phyloP scores from a whole-genome alignment of 2,329 filamentous ascomycete genomes.

The Cryphonectria naterciae region DNA sequence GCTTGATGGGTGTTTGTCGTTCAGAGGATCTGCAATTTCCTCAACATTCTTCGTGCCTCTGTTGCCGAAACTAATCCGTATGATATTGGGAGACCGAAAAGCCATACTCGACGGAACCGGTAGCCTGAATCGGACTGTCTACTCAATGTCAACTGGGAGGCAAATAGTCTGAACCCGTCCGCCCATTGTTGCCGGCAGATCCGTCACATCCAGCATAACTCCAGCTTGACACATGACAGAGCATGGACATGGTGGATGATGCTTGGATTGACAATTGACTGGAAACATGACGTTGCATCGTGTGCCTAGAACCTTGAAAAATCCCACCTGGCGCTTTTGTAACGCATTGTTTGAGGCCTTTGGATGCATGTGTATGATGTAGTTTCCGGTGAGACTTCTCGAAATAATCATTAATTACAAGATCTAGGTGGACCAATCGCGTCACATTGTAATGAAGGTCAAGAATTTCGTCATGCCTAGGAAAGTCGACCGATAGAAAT shows the following conservation, averaged over 20 bases:
- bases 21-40: neutral
- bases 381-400: neutral
- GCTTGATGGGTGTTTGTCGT: neutral
- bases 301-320: too few relatives aligned
- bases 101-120: neutral
- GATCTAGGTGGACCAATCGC: too few relatives aligned
- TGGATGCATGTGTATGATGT: neutral
- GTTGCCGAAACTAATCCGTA: neutral
- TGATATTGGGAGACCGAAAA: neutral
- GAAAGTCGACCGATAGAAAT: neutral
- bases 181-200: neutral
- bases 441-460: neutral
- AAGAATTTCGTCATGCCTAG: neutral
- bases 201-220: neutral
- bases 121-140: neutral
- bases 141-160: neutral
- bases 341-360: neutral
- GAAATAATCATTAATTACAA: too few relatives aligned
- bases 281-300: neutral
- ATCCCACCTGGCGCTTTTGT: too few relatives aligned
- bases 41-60: neutral
- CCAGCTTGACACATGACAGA: neutral
- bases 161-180: neutral
- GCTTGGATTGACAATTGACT: neutral
- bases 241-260: neutral